Evolutionary conservation across 192 early-diverging fungal genomes (phyloP), one percentile per base, ranked within the genome.

Genomic region (Gaertneriomyces sp.): DNA sequence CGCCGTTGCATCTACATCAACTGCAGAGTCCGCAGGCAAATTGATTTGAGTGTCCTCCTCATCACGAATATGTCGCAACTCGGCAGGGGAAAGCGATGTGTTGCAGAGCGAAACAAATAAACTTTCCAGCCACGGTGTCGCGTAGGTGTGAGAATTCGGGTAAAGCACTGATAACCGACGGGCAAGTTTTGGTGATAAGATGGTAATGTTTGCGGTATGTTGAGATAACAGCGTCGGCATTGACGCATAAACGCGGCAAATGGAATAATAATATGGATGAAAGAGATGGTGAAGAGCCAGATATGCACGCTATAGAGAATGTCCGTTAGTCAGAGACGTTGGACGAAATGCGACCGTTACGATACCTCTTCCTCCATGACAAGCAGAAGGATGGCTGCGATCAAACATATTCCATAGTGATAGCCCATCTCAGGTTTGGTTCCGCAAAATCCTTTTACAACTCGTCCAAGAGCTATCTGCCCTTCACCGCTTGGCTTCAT

Each of bases 281-380:
- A 49, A 49, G 1, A 17, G 14, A 49, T n/a, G 47, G 16, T 49
- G 47, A n/a, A 17, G 47, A 12, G 47, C 47, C 0, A 33, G 25
- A 33, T 33, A 33, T 33, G 25, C 25, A 33, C 25, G 25, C 25
- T 33, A 33, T 33, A 17, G 47, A 12, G 2, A 49, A 17, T 17
- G 25, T 33, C 25, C 25, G 25, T 49, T 17, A n/a, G 47, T 2
- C 1, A 49, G 12, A 49, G 2, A 0, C 47, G 0, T 12, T 17
- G 47, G 47, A 2, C 14, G 47, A 17, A 17, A 17, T 12, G 16
- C 47, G 16, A n/a, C 16, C 14, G 1, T 17, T 17, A 57, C n/a
- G 12, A 33, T 20, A 57, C 55, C 55, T 69, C 67, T 42, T 61
- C 58, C 45, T 69, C 67, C 67, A 69, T 69, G 50, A 61, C 59